phyloP scores from a whole-genome alignment of 2,329 filamentous ascomycete species.

The Penicillium fuscoglaucum region DNA sequence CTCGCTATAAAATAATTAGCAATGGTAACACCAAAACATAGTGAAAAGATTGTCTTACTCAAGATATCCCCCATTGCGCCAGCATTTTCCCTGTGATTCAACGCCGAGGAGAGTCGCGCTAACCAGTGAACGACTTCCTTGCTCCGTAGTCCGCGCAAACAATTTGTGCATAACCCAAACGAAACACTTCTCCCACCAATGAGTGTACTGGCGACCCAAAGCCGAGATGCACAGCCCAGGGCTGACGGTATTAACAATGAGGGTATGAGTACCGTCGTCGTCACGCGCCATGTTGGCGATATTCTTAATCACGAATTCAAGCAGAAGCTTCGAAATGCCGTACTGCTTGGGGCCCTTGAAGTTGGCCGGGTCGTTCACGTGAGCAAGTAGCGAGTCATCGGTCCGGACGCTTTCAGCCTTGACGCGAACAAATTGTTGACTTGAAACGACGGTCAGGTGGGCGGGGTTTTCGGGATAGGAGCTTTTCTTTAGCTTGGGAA shows the following conservation, averaged over 20 bases:
- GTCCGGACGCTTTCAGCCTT: slow-evolving; percentile 34
- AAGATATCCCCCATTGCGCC: slow-evolving; percentile 43
- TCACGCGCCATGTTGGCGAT: slow-evolving; percentile 35
- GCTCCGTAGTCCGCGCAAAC: slow-evolving; percentile 46
- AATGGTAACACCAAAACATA: neutral
- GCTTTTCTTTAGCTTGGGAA: slow-evolving; percentile 47
- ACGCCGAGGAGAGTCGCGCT: slow-evolving; percentile 44
- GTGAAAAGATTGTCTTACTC: slow-evolving; percentile 30
- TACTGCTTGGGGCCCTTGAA: slow-evolving; percentile 42
- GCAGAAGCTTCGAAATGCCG: slow-evolving; percentile 44
- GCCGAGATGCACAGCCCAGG: slow-evolving; percentile 48
- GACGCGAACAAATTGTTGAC: slow-evolving; percentile 41
- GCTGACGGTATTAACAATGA: slow-evolving; percentile 49
- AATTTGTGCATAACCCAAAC: slow-evolving; percentile 39
- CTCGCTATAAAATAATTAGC: slow-evolving; percentile 32
- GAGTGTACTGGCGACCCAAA: slow-evolving; percentile 43
- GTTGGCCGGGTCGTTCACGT: slow-evolving; percentile 33
- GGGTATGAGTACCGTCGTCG: slow-evolving; percentile 37
- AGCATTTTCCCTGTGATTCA: slow-evolving; percentile 48
- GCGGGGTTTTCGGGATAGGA: slow-evolving; percentile 34
- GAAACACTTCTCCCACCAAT: slow-evolving; percentile 36
- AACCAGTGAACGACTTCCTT: slow-evolving; percentile 47
- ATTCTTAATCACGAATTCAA: slow-evolving; percentile 45
- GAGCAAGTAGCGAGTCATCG: slow-evolving; percentile 34
- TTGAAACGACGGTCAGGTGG: slow-evolving; percentile 50